Percentiles rank a stretch among this genome's conserved stretches.
Evolutionary conservation across 2,329 filamentous ascomycete species (phyloP).

Genomic region (Trichophaea hybrida): DNA sequence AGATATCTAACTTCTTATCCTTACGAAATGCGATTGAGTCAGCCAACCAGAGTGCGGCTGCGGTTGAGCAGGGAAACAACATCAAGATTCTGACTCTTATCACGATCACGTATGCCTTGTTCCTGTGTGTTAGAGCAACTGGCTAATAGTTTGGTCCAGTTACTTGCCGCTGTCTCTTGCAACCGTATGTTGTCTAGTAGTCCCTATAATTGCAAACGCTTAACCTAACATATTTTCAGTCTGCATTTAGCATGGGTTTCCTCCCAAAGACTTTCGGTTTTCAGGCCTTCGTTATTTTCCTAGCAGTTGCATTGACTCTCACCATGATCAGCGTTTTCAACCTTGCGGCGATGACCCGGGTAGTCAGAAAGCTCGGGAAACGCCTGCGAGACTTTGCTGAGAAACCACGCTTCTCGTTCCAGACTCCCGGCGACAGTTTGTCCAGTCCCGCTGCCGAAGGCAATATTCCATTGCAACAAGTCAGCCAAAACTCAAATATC

Average conservation of each 20-base stretch:
- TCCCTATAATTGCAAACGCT: not conserved
- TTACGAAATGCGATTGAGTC: not conserved
- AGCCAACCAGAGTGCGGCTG: not conserved
- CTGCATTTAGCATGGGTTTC: not conserved
- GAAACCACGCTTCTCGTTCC: not conserved
- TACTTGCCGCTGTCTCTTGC: not conserved
- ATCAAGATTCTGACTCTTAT: not conserved
- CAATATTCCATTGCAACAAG: not conserved
- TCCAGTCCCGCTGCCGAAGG: not conserved
- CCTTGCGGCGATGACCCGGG: not conserved
- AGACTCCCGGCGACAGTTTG: not conserved
- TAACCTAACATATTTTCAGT: not conserved
- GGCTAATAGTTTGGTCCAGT: not conserved
- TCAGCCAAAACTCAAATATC: not conserved
- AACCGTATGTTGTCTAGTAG: not conserved
- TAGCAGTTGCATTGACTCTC: not conserved
- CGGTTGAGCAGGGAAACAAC: not conserved
- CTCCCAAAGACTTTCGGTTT: not conserved
- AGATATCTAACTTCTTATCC: not conserved
- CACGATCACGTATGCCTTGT: not conserved
- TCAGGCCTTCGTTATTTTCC: not conserved
- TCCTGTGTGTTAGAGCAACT: not conserved
- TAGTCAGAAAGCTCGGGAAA: not conserved
- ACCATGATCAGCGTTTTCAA: not conserved
- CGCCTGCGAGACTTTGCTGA: not conserved